These are phyloP conservation scores for Malus hybrid DNA, from an alignment of 331 rosid genomes.

Conservation along the genomic window DNA sequence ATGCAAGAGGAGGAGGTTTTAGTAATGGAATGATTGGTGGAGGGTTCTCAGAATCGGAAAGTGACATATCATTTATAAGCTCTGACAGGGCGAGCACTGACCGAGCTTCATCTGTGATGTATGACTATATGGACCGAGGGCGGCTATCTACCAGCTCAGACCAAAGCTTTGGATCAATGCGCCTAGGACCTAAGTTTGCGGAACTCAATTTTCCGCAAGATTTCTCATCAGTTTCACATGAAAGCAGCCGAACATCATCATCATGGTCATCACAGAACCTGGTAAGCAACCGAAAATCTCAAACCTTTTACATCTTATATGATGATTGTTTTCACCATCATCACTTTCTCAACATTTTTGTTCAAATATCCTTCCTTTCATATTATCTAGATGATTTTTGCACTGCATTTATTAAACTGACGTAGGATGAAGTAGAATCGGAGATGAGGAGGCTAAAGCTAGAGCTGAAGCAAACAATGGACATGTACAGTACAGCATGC, in stretches of 20 bases:
- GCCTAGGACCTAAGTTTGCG: slow-evolving; percentile 23
- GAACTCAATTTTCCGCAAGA: slow-evolving; percentile 37
- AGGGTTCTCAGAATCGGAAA: slow-evolving; percentile 53
- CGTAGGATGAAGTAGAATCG: slow-evolving; percentile 66
- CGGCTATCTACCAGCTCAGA: slow-evolving; percentile 66
- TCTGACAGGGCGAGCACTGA: slow-evolving; percentile 75
- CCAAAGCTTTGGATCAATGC: slow-evolving; percentile 51
- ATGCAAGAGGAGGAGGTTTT: slow-evolving; percentile 30
- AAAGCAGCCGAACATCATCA: slow-evolving; percentile 42
- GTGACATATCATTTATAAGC: slow-evolving; percentile 76
- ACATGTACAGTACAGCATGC: slow-evolving; percentile 83
- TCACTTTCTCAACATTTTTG: background rate
- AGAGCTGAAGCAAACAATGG: slow-evolving; percentile 88
- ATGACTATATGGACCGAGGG: slow-evolving; percentile 49
- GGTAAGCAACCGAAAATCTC: slow-evolving; percentile 30
- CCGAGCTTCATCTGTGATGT: slow-evolving; percentile 41
- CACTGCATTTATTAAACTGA: background rate
- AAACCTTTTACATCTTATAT: background rate
- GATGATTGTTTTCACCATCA: background rate
- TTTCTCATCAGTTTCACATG: slow-evolving; percentile 42
- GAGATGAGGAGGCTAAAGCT: slow-evolving; percentile 82
- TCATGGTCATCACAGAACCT: slow-evolving; percentile 64
- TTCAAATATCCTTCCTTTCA: background rate
- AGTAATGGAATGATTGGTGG: slow-evolving; percentile 27
- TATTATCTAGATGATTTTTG: background rate